Percentiles rank a stretch among this genome's conserved stretches.
phyloP scores from a whole-genome alignment of 2,329 filamentous ascomycete species.

The Rutstroemia sp. region DNA sequence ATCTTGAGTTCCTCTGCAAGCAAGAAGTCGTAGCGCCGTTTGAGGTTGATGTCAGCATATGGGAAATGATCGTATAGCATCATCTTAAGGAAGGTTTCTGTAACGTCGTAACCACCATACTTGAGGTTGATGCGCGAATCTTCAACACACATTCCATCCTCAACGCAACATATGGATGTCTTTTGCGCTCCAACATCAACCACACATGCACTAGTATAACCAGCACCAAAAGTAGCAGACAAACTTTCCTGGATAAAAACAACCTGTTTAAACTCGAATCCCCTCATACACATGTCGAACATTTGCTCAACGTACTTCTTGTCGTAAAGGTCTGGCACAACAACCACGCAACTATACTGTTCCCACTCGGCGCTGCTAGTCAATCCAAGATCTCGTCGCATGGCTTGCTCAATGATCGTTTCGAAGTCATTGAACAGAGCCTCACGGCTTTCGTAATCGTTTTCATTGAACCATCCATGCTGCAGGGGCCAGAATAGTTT shows the following conservation, averaged over 20 bases:
- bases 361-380: constrained; percentile 72
- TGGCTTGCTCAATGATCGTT: constrained; percentile 75
- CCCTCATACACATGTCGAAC: constrained; percentile 76
- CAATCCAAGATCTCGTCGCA: constrained; percentile 76
- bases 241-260: constrained; percentile 96
- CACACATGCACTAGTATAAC: constrained; percentile 88
- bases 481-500: constrained; percentile 89
- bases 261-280: constrained; percentile 82
- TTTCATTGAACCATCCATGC: constrained; percentile 82
- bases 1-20: constrained; percentile 93
- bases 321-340: constrained; percentile 95
- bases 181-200: constrained; percentile 97
- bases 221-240: constrained; percentile 89
- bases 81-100: constrained; percentile 94
- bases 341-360: constrained; percentile 92
- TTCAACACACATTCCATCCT: constrained; percentile 90
- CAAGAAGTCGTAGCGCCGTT: constrained; percentile 82
- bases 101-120: constrained; percentile 86
- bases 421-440: constrained; percentile 83
- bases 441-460: constrained; percentile 73
- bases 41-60: constrained; percentile 89
- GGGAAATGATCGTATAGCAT: constrained; percentile 95
- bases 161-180: constrained; percentile 93
- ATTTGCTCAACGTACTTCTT: constrained; percentile 83
- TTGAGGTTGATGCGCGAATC: constrained; percentile 95